phyloP scores from a whole-genome alignment of 306 rosid species.

The apple (Malus domestica) region ASM211411v1 NC_041802.1:426501-427000 shows the following conservation, averaged over 20 bases:
- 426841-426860: background rate
- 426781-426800: background rate
- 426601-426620: conserved; percentile 54
- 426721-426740: conserved; percentile 51
- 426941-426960: no score
- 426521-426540: conserved; percentile 19
- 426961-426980: background rate
- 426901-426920: no score
- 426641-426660: conserved; percentile 77
- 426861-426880: background rate
- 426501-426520: conserved; percentile 37
- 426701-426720: conserved; percentile 24
- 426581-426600: conserved; percentile 2
- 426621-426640: conserved; percentile 78
- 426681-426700: conserved; percentile 52
- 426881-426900: background rate
- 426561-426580: conserved; percentile 16
- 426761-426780: conserved; percentile 32
- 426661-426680: conserved; percentile 76
- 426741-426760: conserved; percentile 61
- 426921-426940: no score
- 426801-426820: background rate
- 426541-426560: conserved; percentile 10
- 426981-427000: background rate
- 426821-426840: background rate